Conservation (phyloP, 805 yeast species). For the Candida mattraensis region DNA sequence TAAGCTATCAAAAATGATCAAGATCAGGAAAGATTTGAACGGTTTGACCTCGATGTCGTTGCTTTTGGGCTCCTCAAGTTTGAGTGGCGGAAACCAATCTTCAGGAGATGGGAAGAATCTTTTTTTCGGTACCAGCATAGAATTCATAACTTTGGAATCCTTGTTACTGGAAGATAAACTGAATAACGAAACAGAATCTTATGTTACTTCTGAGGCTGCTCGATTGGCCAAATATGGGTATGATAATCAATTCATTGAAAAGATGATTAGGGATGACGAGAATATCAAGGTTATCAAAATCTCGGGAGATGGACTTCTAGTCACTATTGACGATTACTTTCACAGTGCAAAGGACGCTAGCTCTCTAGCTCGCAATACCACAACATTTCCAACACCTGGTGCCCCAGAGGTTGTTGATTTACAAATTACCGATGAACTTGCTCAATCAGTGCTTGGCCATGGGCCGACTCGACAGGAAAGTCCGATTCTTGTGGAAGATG, state of each 20-base stretch:
- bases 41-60: constrained; percentile 39
- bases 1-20: constrained; percentile 49
- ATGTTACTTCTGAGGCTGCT: neutral
- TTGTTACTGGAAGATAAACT: constrained; percentile 24
- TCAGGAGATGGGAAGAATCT: constrained; percentile 16
- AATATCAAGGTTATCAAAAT: constrained; percentile 29
- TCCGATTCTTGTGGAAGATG: neutral
- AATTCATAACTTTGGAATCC: constrained; percentile 32
- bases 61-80: constrained; percentile 22
- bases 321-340: constrained; percentile 33
- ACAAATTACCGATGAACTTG: constrained; percentile 27
- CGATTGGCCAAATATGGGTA: constrained; percentile 23
- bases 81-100: constrained; percentile 5
- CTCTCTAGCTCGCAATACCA: no score
- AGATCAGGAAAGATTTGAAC: constrained; percentile 52
- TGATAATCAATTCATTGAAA: constrained; percentile 28
- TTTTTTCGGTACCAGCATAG: constrained; percentile 32
- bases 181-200: neutral
- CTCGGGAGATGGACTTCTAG: constrained; percentile 28
- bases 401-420: constrained; percentile 11
- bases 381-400: constrained; percentile 1
- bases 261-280: constrained; percentile 35
- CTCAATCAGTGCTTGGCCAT: constrained; percentile 27
- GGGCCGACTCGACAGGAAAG: constrained; percentile 5
- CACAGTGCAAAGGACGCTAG: no score